A percentile compares a stretch with the other conserved stretches of the same genome.
These are phyloP conservation scores for Crithidia fasciculata DNA, from an alignment of 208 protist species.

Conservation along the genomic window DNA sequence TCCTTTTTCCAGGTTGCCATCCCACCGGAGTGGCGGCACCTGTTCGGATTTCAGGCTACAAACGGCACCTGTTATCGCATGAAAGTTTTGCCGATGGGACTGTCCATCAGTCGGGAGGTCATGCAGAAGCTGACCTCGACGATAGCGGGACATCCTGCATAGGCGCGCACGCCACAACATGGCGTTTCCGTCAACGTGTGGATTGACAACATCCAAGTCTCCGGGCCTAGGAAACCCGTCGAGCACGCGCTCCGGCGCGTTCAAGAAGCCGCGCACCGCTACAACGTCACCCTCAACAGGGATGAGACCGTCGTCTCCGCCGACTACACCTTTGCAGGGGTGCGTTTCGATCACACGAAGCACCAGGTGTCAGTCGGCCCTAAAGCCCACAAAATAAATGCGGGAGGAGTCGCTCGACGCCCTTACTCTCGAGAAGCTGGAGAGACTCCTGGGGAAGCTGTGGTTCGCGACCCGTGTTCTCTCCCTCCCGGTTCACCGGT, in stretches of 20 bases:
- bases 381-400: slow-evolving; percentile 26
- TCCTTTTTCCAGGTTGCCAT: slow-evolving; percentile 26
- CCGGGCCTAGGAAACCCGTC: slow-evolving; percentile 13
- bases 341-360: slow-evolving; percentile 11
- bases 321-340: slow-evolving; percentile 26
- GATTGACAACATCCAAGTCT: slow-evolving; percentile 41
- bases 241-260: slow-evolving; percentile 10
- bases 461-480: slow-evolving; percentile 30
- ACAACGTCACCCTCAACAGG: slow-evolving; percentile 10
- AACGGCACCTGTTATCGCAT: slow-evolving; percentile 14
- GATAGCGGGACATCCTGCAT: slow-evolving; percentile 18
- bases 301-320: slow-evolving; percentile 23
- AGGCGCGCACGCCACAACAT: slow-evolving; percentile 3
- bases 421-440: slow-evolving; percentile 16
- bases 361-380: slow-evolving; percentile 3
- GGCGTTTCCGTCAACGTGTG: slow-evolving; percentile 29
- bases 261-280: not conserved
- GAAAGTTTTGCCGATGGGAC: slow-evolving; percentile 31
- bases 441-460: slow-evolving; percentile 24
- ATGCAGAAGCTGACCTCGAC: slow-evolving; percentile 34
- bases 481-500: slow-evolving; percentile 17
- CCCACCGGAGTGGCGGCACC: not conserved
- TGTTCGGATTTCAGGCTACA: slow-evolving; percentile 1
- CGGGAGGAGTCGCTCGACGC: slow-evolving; percentile 2
- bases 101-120: slow-evolving; percentile 30